These are phyloP conservation scores for Trypanosomatidae sp. DNA, from an alignment of 208 protist species.

Conservation along the genomic window DNA sequence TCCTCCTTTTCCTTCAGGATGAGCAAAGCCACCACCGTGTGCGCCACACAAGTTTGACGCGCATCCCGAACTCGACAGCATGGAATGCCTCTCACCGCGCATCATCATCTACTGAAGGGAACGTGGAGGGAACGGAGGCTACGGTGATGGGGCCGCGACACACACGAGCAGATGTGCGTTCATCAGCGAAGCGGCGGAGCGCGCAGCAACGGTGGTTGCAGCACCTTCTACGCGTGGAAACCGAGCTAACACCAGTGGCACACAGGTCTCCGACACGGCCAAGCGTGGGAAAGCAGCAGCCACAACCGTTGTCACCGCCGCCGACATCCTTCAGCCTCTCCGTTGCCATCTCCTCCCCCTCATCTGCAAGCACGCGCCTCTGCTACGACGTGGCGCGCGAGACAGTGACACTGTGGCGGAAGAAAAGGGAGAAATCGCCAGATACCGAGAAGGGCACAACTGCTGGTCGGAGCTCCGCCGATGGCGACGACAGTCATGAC, in stretches of 20 bases:
- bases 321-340: slow-evolving; percentile 17
- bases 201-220: slow-evolving; percentile 1
- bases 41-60: too few relatives aligned
- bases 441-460: background rate
- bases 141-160: background rate
- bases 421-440: background rate
- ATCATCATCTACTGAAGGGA: background rate
- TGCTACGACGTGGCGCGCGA: slow-evolving; percentile 10
- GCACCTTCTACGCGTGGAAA: slow-evolving; percentile 11
- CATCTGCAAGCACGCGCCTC: slow-evolving; percentile 13
- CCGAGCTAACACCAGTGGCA: background rate
- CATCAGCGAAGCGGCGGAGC: background rate
- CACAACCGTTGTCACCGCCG: background rate
- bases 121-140: background rate
- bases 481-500: background rate
- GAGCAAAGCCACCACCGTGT: background rate
- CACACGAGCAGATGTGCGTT: background rate
- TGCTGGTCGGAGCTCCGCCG: background rate
- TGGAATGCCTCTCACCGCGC: background rate
- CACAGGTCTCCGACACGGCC: background rate
- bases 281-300: background rate
- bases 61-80: background rate
- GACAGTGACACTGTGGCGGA: background rate
- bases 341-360: slow-evolving; percentile 9
- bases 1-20: background rate